Percentiles rank a stretch among this genome's conserved stretches.
Conservation (phyloP, 306 rosid genomes). For the Abrus precatorius region DNA sequence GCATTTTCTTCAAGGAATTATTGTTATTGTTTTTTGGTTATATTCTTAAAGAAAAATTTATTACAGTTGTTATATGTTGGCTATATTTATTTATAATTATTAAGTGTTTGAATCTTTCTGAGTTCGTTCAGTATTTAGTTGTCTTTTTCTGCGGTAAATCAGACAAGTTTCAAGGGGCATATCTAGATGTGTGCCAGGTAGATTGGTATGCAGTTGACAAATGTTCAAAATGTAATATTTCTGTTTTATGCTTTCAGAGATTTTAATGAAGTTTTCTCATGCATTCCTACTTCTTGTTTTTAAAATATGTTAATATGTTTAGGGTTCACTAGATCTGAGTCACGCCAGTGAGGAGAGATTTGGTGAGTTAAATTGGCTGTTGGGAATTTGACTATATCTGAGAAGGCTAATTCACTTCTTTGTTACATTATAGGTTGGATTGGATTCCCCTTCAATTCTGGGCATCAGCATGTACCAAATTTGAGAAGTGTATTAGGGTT, state of each 20-base stretch:
- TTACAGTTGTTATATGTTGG: slow-evolving; percentile 24
- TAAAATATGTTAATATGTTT: background rate
- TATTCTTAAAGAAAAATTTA: background rate
- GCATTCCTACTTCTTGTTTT: slow-evolving; percentile 42
- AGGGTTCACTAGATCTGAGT: slow-evolving; percentile 63
- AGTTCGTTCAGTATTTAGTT: slow-evolving; percentile 37
- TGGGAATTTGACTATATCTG: slow-evolving; percentile 42
- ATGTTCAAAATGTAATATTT: slow-evolving; percentile 49
- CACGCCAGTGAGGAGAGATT: slow-evolving; percentile 43
- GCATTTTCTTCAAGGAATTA: slow-evolving; percentile 19
- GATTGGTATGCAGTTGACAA: slow-evolving; percentile 57
- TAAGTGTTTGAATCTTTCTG: slow-evolving; percentile 12
- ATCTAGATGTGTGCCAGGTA: slow-evolving; percentile 52
- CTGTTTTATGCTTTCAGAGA: slow-evolving; percentile 47
- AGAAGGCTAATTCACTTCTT: slow-evolving; percentile 41
- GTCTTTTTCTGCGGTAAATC: slow-evolving; percentile 55
- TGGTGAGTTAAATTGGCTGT: slow-evolving; percentile 41
- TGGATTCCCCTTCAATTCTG: slow-evolving; percentile 41
- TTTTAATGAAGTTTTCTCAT: slow-evolving; percentile 42
- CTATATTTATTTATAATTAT: slow-evolving; percentile 2
- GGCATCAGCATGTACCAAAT: slow-evolving; percentile 9
- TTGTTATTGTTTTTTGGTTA: background rate
- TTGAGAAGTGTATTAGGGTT: slow-evolving; percentile 39
- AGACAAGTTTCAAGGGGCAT: slow-evolving; percentile 53
- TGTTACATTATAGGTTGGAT: slow-evolving; percentile 38